These are phyloP conservation scores for Posidonia australis DNA, from an alignment of 106 monocot genomes.

Conservation along the genomic window DNA sequence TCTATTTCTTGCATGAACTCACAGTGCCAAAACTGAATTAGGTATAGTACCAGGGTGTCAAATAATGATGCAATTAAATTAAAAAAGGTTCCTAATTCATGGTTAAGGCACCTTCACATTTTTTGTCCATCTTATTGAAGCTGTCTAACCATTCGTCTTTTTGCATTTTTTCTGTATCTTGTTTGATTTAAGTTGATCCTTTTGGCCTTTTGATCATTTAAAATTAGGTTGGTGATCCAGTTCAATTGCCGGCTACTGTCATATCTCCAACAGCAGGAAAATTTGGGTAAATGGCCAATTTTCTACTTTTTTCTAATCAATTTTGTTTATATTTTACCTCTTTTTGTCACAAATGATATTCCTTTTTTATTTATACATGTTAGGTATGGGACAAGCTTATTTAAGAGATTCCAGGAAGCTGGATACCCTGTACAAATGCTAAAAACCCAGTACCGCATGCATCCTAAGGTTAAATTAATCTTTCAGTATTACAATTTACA, in stretches of 20 bases:
- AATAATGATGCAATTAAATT: too few relatives aligned
- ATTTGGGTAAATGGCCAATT: conserved; percentile 42
- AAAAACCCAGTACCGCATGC: conserved; percentile 94
- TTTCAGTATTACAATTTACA: neutral
- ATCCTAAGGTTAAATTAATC: conserved; percentile 57
- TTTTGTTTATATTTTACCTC: too few relatives aligned
- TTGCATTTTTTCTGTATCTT: too few relatives aligned
- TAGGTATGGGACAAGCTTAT: conserved; percentile 90
- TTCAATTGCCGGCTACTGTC: conserved; percentile 98
- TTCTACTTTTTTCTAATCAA: neutral
- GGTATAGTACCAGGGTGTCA: too few relatives aligned
- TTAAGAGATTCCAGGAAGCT: conserved; percentile 91
- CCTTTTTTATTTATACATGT: conserved; percentile 5
- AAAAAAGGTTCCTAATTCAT: too few relatives aligned
- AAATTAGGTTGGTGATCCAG: conserved; percentile 91
- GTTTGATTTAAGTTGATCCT: too few relatives aligned
- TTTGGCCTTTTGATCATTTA: neutral
- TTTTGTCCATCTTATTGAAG: too few relatives aligned
- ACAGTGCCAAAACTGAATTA: too few relatives aligned
- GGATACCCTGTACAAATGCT: conserved; percentile 97
- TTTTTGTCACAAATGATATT: neutral
- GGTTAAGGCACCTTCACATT: too few relatives aligned
- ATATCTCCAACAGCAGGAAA: conserved; percentile 73
- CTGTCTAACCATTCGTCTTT: too few relatives aligned
- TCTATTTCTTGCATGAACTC: too few relatives aligned